phyloP scores from a whole-genome alignment of 2,329 filamentous ascomycete genomes.

The Uncinocarpus reesii region DNA sequence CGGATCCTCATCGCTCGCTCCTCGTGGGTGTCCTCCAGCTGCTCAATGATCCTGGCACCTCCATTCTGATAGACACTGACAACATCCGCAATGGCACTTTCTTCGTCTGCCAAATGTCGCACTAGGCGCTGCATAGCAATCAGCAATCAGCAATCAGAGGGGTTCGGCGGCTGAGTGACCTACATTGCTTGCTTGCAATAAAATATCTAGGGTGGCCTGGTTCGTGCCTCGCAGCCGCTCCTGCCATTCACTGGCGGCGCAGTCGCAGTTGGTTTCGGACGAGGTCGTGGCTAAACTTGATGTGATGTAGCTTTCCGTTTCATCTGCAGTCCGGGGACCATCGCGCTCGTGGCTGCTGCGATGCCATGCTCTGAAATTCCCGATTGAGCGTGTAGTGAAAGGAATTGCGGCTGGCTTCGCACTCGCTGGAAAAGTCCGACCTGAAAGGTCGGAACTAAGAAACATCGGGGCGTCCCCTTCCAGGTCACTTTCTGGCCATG shows the following conservation, averaged over 20 bases:
- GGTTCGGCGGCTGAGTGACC: conserved; percentile 7
- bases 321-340: neutral
- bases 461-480: too few relatives aligned
- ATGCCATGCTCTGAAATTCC: too few relatives aligned
- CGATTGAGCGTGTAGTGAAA: too few relatives aligned
- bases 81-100: conserved; percentile 36
- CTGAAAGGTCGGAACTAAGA: too few relatives aligned
- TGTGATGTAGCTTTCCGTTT: neutral
- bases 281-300: neutral
- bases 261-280: neutral
- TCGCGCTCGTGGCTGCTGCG: too few relatives aligned
- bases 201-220: conserved; percentile 19
- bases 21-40: conserved; percentile 34
- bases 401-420: too few relatives aligned
- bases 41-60: conserved; percentile 35
- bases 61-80: conserved; percentile 37
- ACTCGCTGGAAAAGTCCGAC: too few relatives aligned
- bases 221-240: conserved; percentile 10
- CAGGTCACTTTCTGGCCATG: too few relatives aligned
- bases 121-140: conserved; percentile 31
- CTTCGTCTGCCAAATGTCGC: conserved; percentile 39
- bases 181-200: conserved; percentile 26
- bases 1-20: conserved; percentile 28
- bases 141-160: neutral
- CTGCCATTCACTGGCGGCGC: neutral